phyloP scores from a whole-genome alignment of 495 filamentous ascomycete genomes.

The Penicillium lagena region DNA sequence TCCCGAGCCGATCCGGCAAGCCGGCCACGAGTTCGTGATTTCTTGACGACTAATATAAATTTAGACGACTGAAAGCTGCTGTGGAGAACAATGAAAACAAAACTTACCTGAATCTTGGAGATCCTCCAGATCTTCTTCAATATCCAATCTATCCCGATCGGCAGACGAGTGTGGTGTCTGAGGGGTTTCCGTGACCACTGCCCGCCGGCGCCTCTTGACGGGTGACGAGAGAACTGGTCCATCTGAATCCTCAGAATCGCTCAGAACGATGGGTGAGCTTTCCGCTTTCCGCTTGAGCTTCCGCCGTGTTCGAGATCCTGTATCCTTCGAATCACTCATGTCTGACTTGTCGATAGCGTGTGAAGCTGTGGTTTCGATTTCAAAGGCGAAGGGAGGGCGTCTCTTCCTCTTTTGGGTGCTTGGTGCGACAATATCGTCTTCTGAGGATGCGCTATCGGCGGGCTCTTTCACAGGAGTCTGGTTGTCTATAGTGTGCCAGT shows the following conservation, averaged over 20 bases:
- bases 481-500: background rate
- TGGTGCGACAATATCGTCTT: slow-evolving; percentile 15
- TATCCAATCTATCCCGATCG: slow-evolving; percentile 27
- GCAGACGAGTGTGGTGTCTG: slow-evolving; percentile 17
- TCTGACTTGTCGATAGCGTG: background rate
- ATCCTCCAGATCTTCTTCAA: slow-evolving; percentile 40
- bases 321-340: slow-evolving; percentile 8
- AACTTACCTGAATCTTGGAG: slow-evolving; percentile 37
- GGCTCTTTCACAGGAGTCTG: slow-evolving; percentile 1
- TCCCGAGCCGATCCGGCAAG: slow-evolving; percentile 34
- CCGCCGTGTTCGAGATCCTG: slow-evolving; percentile 19
- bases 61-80: background rate
- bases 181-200: slow-evolving; percentile 9
- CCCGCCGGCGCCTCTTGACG: slow-evolving; percentile 12
- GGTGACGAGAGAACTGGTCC: slow-evolving; percentile 19
- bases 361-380: background rate
- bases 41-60: slow-evolving; percentile 23
- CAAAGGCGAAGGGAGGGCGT: background rate
- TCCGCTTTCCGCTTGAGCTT: slow-evolving; percentile 24
- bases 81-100: background rate
- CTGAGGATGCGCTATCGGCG: slow-evolving; percentile 6
- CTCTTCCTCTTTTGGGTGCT: slow-evolving; percentile 8
- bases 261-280: slow-evolving; percentile 7
- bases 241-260: slow-evolving; percentile 23
- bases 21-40: slow-evolving; percentile 35